phyloP scores from a whole-genome alignment of 2,329 filamentous ascomycete genomes.

The Trichoderma sp. region DNA sequence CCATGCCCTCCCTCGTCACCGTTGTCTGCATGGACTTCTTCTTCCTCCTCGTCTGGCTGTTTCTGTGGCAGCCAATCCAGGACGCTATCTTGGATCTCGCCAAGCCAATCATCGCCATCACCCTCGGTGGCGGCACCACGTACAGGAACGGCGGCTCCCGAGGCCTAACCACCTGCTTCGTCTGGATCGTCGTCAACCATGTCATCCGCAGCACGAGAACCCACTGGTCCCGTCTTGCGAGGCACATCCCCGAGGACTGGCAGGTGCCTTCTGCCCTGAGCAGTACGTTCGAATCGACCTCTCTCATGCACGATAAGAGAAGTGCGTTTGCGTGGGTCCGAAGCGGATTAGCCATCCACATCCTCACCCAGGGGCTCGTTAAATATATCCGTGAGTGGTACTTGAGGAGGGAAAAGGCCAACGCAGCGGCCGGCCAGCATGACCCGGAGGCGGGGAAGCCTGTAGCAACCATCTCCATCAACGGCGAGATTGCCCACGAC shows the following conservation, averaged over 20 bases:
- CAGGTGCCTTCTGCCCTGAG: conserved; percentile 44
- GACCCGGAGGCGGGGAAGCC: conserved; percentile 64
- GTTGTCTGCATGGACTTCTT: conserved; percentile 80
- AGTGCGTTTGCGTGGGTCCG: conserved; percentile 63
- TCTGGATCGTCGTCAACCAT: conserved; percentile 61
- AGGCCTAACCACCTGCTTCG: conserved; percentile 68
- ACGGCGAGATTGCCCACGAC: conserved; percentile 23
- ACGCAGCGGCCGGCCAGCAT: conserved; percentile 44
- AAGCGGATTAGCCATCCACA: conserved; percentile 69
- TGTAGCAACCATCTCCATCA: conserved; percentile 33
- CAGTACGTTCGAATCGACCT: conserved; percentile 43
- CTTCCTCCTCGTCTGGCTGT: conserved; percentile 80
- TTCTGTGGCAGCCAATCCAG: conserved; percentile 82
- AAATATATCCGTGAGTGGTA: conserved; percentile 69
- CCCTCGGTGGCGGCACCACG: conserved; percentile 76
- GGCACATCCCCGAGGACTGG: conserved; percentile 47
- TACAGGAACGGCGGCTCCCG: conserved; percentile 66
- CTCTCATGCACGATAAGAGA: conserved; percentile 52
- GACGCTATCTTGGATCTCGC: conserved; percentile 85
- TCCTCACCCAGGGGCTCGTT: conserved; percentile 69
- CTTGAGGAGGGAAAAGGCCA: conserved; percentile 56
- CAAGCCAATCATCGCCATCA: conserved; percentile 89
- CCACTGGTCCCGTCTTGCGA: conserved; percentile 46
- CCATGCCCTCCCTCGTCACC: conserved; percentile 80
- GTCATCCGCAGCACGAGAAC: conserved; percentile 48